phyloP scores from a whole-genome alignment of 106 monocot species.

The Dactylorhiza incarnata region DNA sequence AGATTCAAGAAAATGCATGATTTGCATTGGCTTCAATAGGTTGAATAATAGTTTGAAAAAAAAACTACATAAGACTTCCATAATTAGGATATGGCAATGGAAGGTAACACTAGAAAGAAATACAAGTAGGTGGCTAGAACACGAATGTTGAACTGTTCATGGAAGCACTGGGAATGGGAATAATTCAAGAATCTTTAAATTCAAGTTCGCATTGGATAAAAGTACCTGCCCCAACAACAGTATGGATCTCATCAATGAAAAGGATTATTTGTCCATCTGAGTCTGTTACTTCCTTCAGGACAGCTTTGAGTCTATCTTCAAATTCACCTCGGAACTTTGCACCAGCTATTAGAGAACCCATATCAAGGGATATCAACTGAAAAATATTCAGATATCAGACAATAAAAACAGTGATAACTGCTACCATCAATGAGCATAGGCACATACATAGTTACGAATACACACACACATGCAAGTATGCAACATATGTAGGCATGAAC shows the following conservation, averaged over 20 bases:
- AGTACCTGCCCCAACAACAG: constrained; percentile 99
- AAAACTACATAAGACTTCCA: not conserved
- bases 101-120: not conserved
- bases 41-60: not conserved
- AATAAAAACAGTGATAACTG: not conserved
- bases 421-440: not conserved
- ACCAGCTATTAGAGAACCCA: constrained; percentile 97
- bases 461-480: not conserved
- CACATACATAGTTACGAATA: not conserved
- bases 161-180: not conserved
- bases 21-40: not conserved
- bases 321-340: constrained; percentile 92
- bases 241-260: constrained; percentile 99
- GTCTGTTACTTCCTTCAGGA: constrained; percentile 90
- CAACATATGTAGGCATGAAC: not conserved
- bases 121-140: not conserved
- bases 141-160: not conserved
- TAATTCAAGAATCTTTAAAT: not conserved
- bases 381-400: not conserved
- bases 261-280: constrained; percentile 88
- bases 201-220: not conserved
- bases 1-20: not conserved
- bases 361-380: constrained; percentile 95
- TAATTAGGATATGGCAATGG: not conserved
- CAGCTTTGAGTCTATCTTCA: constrained; percentile 97